These are phyloP conservation scores for Pichia paraexigua DNA, from an alignment of 805 yeast species.

Conservation along the genomic window DNA sequence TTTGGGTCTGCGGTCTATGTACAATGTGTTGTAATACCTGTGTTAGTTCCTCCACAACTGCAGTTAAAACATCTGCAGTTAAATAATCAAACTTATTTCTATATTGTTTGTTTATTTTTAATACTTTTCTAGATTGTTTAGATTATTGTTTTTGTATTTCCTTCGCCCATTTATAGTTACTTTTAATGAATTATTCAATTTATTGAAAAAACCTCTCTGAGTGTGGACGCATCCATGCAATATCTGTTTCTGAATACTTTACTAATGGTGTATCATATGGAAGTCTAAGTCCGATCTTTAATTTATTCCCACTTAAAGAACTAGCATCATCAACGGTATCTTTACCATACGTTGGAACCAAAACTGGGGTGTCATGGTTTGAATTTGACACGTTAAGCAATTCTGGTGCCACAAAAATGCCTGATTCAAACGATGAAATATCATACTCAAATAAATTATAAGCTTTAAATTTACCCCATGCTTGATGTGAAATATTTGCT, in stretches of 20 bases:
- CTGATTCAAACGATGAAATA: conserved; percentile 45
- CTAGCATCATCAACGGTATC: conserved; percentile 20
- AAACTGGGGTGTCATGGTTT: conserved; percentile 5
- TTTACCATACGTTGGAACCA: conserved; percentile 39
- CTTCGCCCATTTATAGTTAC: neutral
- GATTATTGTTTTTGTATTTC: neutral
- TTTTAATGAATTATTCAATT: neutral
- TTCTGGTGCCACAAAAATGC: conserved; percentile 38
- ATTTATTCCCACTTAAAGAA: neutral
- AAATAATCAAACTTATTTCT: neutral
- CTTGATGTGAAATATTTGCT: conserved; percentile 66
- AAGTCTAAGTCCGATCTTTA: conserved; percentile 34
- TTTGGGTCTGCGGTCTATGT: neutral
- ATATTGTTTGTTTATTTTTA: neutral
- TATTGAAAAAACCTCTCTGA: conserved; percentile 6
- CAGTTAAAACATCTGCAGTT: conserved; percentile 1
- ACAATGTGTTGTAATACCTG: conserved; percentile 6
- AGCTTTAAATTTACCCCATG: conserved; percentile 58
- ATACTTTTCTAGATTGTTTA: neutral
- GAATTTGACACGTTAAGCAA: conserved; percentile 11
- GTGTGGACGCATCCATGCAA: conserved; percentile 40
- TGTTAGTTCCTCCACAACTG: conserved; percentile 1
- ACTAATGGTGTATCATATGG: conserved; percentile 50
- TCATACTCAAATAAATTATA: conserved; percentile 22
- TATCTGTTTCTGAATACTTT: conserved; percentile 32